A percentile compares a stretch with the other conserved stretches of the same genome.
phyloP scores from a whole-genome alignment of 495 filamentous ascomycete species.

The Monascus purpureus region DNA sequence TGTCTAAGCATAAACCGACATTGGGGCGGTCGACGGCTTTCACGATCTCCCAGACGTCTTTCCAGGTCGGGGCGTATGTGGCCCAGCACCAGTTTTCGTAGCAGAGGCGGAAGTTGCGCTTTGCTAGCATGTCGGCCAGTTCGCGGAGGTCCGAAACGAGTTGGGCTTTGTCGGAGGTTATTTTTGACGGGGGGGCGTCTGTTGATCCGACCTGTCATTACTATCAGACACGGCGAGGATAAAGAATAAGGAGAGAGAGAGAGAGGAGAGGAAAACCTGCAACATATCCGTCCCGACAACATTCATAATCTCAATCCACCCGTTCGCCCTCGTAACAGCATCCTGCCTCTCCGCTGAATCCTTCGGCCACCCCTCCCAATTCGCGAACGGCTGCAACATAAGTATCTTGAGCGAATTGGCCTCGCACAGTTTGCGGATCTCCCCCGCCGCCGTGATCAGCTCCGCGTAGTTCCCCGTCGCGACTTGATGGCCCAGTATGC shows the following conservation, averaged over 20 bases:
- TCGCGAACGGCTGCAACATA: conserved; percentile 66
- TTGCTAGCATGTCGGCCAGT: conserved; percentile 48
- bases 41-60: conserved; percentile 53
- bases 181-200: conserved; percentile 40
- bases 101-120: conserved; percentile 43
- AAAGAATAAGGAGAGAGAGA: neutral
- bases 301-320: conserved; percentile 65
- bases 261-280: conserved; percentile 31
- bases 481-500: conserved; percentile 35
- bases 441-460: conserved; percentile 34
- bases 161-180: conserved; percentile 28
- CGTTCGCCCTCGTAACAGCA: conserved; percentile 48
- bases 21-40: conserved; percentile 46
- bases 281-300: conserved; percentile 56
- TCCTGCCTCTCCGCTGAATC: conserved; percentile 44
- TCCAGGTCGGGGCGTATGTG: conserved; percentile 54
- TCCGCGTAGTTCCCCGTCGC: conserved; percentile 39
- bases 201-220: conserved; percentile 62
- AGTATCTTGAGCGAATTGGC: conserved; percentile 44
- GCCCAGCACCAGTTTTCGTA: conserved; percentile 88
- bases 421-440: conserved; percentile 39
- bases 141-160: conserved; percentile 48
- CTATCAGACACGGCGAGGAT: no score
- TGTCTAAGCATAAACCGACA: conserved; percentile 67
- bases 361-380: conserved; percentile 66